Percentiles rank a stretch among this genome's conserved stretches.
Conservation (phyloP, 805 yeast species). For the Candida arabinofermentans region DNA sequence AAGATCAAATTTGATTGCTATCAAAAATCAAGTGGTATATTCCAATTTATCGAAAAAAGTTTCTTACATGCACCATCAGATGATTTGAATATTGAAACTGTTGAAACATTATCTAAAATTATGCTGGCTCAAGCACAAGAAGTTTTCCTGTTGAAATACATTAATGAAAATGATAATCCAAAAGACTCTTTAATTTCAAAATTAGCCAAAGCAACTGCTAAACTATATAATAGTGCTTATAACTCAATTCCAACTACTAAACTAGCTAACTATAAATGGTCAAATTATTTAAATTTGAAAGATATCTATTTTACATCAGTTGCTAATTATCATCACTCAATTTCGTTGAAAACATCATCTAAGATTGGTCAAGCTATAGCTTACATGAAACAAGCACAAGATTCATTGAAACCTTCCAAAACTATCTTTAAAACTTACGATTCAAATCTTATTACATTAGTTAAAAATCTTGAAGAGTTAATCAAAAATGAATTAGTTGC, state of each 20-base stretch:
- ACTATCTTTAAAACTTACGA: slow-evolving; percentile 19
- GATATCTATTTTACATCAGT: slow-evolving; percentile 52
- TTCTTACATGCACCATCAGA: slow-evolving; percentile 85
- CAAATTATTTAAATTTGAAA: slow-evolving; percentile 47
- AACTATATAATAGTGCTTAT: slow-evolving; percentile 49
- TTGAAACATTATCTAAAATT: slow-evolving; percentile 56
- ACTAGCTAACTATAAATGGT: slow-evolving; percentile 41
- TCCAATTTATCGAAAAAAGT: slow-evolving; percentile 66
- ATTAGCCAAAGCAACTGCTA: slow-evolving; percentile 60
- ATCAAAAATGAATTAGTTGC: slow-evolving; percentile 28
- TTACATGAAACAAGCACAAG: slow-evolving; percentile 33
- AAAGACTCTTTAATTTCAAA: slow-evolving; percentile 73
- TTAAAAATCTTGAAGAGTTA: slow-evolving; percentile 17
- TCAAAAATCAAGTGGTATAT: slow-evolving; percentile 78
- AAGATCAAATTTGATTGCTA: slow-evolving; percentile 58
- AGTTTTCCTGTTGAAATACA: slow-evolving; percentile 60
- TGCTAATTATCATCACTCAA: slow-evolving; percentile 56
- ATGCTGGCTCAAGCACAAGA: slow-evolving; percentile 91
- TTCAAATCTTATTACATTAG: slow-evolving; percentile 28
- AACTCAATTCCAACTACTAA: slow-evolving; percentile 38
- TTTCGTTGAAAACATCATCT: slow-evolving; percentile 46
- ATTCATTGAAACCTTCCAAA: slow-evolving; percentile 27
- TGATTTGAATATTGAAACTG: slow-evolving; percentile 68
- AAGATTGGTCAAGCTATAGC: slow-evolving; percentile 80
- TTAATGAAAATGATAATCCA: slow-evolving; percentile 39